Base-by-base conservation (phyloP, 305 asterid genomes). In the Salvia sclarea region DNA sequence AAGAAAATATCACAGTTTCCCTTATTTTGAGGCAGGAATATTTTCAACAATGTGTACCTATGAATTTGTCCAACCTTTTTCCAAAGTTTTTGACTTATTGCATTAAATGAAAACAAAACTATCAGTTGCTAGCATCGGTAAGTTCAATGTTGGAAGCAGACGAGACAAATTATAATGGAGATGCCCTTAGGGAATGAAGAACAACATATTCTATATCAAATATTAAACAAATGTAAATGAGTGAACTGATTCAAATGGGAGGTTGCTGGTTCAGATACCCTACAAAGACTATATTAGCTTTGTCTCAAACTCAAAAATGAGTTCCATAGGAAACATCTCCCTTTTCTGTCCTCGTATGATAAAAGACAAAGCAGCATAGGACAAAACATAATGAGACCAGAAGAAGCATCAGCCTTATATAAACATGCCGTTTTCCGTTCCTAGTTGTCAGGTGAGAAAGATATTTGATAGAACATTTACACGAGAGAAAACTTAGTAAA, bases 371-470 rank as follows among this genome's bases (percentile, higher is more conserved):
- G 59, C 70, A 76, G 37, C 75, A 63, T 35, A 52, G 66, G 73
- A 67, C 75, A 61, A 74, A 50, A 76, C 74, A 75, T 68, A 75
- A 70, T 64, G 62, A 69, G 33, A 55, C 73, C 81, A 78, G 74
- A 78, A 52, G 71, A 75, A 44, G 71, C 43, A 67, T 48, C 56
- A 4, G 44, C 64, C 50, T 55, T 77, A 79, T 82, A 78, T 68
- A 77, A 68, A 22, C 70, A 75, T 54, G 70, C 41, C 64, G 6
- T 38, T 50, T 67, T 40, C 41, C 78, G 53, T 50, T 71, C 72
- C 73, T 43, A 60, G 56, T 40, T 33, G 49, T 43, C 54, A 73
- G 68, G 45, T 63, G 31, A 47, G 44, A 73, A 63, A 38, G 17
- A 68, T 3, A 20, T 24, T 41, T 11, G 28, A 44, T 2, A 18